Evolutionary conservation across 495 filamentous ascomycete genomes (phyloP).

Genomic region (Hypoxylon fuscum): DNA sequence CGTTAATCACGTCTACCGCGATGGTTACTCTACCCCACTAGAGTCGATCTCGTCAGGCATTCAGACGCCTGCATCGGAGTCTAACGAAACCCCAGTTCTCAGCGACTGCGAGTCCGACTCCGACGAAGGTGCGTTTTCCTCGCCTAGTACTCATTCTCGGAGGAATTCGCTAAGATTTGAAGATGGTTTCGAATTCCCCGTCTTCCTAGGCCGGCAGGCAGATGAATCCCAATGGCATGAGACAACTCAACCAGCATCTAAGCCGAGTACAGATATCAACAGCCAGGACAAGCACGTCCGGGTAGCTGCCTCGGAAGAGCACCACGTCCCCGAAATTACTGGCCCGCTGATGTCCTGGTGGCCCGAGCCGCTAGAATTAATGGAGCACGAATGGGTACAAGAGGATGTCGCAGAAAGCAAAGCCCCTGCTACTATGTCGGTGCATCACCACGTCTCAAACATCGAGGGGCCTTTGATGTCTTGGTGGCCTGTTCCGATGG

Average conservation of each 20-base stretch:
- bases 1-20: conserved; percentile 38
- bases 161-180: conserved; percentile 31
- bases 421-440: neutral
- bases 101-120: conserved; percentile 46
- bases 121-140: conserved; percentile 34
- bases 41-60: conserved; percentile 22
- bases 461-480: conserved; percentile 40
- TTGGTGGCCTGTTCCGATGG: conserved; percentile 41
- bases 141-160: conserved; percentile 14
- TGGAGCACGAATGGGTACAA: conserved; percentile 38
- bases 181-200: conserved; percentile 41
- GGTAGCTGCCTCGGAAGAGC: conserved; percentile 17
- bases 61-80: conserved; percentile 32
- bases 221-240: conserved; percentile 21
- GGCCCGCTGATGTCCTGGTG: conserved; percentile 43
- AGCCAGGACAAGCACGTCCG: conserved; percentile 16
- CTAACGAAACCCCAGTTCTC: conserved; percentile 38
- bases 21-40: conserved; percentile 27
- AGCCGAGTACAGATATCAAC: neutral
- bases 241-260: neutral
- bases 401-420: conserved; percentile 11
- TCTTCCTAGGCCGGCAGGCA: conserved; percentile 44
- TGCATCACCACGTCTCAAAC: conserved; percentile 28
- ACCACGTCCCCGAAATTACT: conserved; percentile 27
- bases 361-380: conserved; percentile 35